Percentiles rank a stretch among this genome's conserved stretches.
phyloP scores from a whole-genome alignment of 2,329 filamentous ascomycete species.

The Clarireedia monteithiana region DNA sequence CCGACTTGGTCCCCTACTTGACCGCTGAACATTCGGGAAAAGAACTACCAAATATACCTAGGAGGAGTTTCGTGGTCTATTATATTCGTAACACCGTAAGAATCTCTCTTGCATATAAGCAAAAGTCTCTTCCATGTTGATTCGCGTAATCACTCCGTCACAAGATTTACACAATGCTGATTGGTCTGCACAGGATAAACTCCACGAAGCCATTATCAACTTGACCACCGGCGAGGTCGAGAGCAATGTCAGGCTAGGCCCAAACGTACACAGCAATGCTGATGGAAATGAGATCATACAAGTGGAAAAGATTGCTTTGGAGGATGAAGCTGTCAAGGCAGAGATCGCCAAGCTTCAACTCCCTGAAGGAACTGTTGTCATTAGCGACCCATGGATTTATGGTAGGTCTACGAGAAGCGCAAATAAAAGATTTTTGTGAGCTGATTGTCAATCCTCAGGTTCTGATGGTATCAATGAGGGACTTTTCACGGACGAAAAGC shows the following conservation, averaged over 20 bases:
- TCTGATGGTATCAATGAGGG: constrained; percentile 43
- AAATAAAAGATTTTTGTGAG: constrained; percentile 7
- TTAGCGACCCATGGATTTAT: constrained; percentile 59
- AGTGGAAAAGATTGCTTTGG: constrained; percentile 47
- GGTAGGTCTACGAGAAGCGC: constrained; percentile 31
- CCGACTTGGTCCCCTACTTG: constrained; percentile 42
- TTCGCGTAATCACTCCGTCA: background rate
- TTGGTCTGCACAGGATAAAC: constrained; percentile 41
- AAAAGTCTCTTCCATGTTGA: background rate
- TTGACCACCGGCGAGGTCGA: constrained; percentile 43
- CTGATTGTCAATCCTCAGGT: constrained; percentile 28
- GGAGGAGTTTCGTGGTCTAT: constrained; percentile 49
- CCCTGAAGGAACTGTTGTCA: constrained; percentile 49
- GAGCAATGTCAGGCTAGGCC: constrained; percentile 49
- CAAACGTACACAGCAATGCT: constrained; percentile 49
- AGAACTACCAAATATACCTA: constrained; percentile 35
- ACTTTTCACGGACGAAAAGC: constrained; percentile 35
- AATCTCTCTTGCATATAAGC: background rate
- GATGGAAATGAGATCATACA: constrained; percentile 53
- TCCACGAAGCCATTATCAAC: constrained; percentile 52
- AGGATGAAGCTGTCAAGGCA: constrained; percentile 48
- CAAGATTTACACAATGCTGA: background rate
- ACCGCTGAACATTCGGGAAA: constrained; percentile 38
- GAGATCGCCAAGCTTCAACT: constrained; percentile 55
- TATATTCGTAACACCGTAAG: constrained; percentile 52